phyloP scores from a whole-genome alignment of 2,329 filamentous ascomycete species.

The Pseudopithomyces maydicus region DNA sequence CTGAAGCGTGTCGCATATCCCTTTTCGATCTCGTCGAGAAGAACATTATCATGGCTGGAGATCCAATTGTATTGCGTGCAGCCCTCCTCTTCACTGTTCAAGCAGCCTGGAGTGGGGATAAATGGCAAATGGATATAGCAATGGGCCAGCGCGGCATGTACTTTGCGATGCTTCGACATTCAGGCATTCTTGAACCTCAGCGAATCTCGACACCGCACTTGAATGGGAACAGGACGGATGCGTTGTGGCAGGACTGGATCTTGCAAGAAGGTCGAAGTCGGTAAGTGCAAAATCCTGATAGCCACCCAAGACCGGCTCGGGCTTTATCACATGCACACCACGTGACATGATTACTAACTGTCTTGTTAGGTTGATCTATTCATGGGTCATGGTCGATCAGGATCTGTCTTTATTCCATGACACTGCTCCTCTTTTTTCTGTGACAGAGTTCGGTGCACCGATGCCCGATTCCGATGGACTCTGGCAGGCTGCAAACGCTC shows the following conservation, averaged over 20 bases:
- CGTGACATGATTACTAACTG: constrained; percentile 30
- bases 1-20: constrained; percentile 73
- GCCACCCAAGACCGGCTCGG: too few species aligned
- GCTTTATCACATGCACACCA: constrained; percentile 17
- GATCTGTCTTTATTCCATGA: constrained; percentile 56
- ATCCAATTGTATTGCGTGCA: constrained; percentile 67
- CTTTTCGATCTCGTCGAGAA: constrained; percentile 75
- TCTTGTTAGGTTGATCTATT: constrained; percentile 66
- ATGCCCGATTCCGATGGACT: constrained; percentile 67
- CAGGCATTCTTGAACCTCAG: constrained; percentile 66
- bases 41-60: constrained; percentile 69
- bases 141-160: constrained; percentile 78
- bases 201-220: constrained; percentile 53
- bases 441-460: constrained; percentile 68
- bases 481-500: constrained; percentile 65
- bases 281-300: constrained; percentile 47
- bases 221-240: constrained; percentile 52
- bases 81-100: constrained; percentile 71
- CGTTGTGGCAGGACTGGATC: constrained; percentile 68
- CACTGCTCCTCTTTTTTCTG: constrained; percentile 58
- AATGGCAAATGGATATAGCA: constrained; percentile 78
- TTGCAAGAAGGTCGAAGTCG: constrained; percentile 67
- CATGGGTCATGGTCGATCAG: constrained; percentile 76
- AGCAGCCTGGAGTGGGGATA: constrained; percentile 75
- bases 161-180: constrained; percentile 72